Conservation (phyloP, 2,329 filamentous ascomycete species). For the Hymenoscyphus repandus region DNA sequence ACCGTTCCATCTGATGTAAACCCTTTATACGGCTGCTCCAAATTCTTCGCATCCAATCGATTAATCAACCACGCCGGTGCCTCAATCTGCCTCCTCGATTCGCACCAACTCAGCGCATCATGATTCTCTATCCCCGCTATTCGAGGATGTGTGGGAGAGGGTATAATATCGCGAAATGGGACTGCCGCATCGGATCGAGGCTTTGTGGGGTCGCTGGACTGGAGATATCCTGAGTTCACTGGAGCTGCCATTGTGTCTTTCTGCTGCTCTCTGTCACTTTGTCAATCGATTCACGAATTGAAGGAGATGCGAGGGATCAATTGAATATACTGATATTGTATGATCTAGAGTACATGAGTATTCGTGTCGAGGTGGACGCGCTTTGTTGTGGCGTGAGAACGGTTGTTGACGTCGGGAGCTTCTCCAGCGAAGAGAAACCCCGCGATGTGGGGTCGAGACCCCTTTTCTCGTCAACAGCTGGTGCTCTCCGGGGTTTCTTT, state of each 20-base stretch:
- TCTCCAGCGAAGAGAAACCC: slow-evolving; percentile 3
- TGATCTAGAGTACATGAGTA: not conserved
- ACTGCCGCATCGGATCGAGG: slow-evolving; percentile 27
- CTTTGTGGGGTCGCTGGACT: slow-evolving; percentile 22
- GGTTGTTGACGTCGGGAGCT: slow-evolving; percentile 9
- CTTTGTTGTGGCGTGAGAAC: not conserved
- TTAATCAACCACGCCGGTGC: slow-evolving; percentile 30
- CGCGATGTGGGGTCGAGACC: slow-evolving; percentile 7
- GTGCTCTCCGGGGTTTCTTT: slow-evolving; percentile 2
- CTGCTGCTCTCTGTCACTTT: not conserved
- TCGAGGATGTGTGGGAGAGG: slow-evolving; percentile 20
- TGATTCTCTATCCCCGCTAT: slow-evolving; percentile 27
- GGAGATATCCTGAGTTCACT: slow-evolving; percentile 23
- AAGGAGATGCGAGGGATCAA: not conserved
- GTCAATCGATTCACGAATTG: not conserved
- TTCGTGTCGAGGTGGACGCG: slow-evolving; percentile 5
- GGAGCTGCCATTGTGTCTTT: slow-evolving; percentile 21
- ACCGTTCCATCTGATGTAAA: slow-evolving; percentile 29
- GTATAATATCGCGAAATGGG: slow-evolving; percentile 26
- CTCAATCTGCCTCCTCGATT: slow-evolving; percentile 27
- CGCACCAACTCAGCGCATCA: slow-evolving; percentile 26
- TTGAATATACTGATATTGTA: not conserved
- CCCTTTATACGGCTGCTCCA: slow-evolving; percentile 29
- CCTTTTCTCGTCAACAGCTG: not conserved
- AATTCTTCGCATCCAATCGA: slow-evolving; percentile 26